phyloP scores from a whole-genome alignment of 1,139 yeast genomes.

The Candida freyschussii region DNA sequence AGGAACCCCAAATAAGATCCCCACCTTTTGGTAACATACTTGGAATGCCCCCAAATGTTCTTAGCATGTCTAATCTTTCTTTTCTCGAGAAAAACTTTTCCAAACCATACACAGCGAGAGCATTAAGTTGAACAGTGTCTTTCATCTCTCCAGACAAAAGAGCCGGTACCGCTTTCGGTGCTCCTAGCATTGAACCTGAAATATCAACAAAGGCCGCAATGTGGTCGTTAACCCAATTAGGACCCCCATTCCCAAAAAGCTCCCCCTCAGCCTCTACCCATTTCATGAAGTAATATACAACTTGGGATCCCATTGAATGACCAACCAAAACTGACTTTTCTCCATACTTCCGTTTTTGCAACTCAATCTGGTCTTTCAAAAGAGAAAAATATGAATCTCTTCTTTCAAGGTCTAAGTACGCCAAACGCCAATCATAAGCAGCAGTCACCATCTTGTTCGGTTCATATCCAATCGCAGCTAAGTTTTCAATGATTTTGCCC shows the following conservation, averaged over 20 bases:
- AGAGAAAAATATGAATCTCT: conserved; percentile 83
- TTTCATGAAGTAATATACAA: conserved; percentile 79
- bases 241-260: conserved; percentile 83
- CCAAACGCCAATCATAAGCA: conserved; percentile 92
- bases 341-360: conserved; percentile 45
- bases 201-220: conserved; percentile 79
- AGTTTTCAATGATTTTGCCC: conserved; percentile 88
- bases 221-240: conserved; percentile 78
- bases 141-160: conserved; percentile 95
- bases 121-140: conserved; percentile 91
- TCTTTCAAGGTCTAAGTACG: conserved; percentile 80
- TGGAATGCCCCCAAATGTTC: conserved; percentile 90
- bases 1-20: conserved; percentile 77
- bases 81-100: conserved; percentile 88
- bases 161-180: conserved; percentile 92
- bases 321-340: conserved; percentile 77
- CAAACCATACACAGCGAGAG: conserved; percentile 88
- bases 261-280: conserved; percentile 93
- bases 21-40: conserved; percentile 98
- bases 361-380: conserved; percentile 68
- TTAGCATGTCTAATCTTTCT: conserved; percentile 80
- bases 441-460: conserved; percentile 89
- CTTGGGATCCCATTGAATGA: conserved; percentile 96
- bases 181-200: conserved; percentile 83
- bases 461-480: conserved; percentile 91